These are phyloP conservation scores for Tylopilus sp. DNA, from an alignment of 1,284 basidiomycete species.

Conservation along the genomic window DNA sequence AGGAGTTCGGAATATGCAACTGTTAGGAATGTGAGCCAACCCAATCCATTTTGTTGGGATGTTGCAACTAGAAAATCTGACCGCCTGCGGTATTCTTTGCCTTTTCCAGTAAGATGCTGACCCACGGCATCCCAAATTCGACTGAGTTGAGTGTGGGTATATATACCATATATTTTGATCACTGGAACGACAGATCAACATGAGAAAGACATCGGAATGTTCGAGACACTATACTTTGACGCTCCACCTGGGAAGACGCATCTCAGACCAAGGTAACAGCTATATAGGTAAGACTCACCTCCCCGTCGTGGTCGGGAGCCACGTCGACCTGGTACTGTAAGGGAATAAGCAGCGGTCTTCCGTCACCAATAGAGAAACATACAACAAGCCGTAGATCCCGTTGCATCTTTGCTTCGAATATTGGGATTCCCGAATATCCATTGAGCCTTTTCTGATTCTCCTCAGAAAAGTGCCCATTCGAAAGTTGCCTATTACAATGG, in stretches of 20 bases:
- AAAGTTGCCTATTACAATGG: conserved; percentile 51
- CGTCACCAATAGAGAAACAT: conserved; percentile 20
- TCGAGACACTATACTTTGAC: conserved; percentile 46
- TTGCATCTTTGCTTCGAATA: conserved; percentile 71
- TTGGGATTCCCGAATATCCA: conserved; percentile 48
- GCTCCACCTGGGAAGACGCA: conserved; percentile 42
- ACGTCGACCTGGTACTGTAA: conserved; percentile 65
- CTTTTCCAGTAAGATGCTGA: conserved; percentile 49
- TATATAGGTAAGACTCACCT: conserved; percentile 38
- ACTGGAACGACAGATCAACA: conserved; percentile 35
- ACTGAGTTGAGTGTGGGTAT: conserved; percentile 59
- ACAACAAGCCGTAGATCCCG: conserved; percentile 61
- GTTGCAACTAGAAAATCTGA: conserved; percentile 17
- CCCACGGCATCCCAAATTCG: conserved; percentile 60
- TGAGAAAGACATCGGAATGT: not conserved
- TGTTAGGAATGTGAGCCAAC: too few species aligned
- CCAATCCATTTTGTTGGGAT: too few species aligned
- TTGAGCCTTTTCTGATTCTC: conserved; percentile 68
- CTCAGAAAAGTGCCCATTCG: conserved; percentile 63
- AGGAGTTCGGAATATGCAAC: conserved; percentile 46
- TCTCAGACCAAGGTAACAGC: not conserved
- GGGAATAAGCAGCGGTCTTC: not conserved
- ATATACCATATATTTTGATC: conserved; percentile 62
- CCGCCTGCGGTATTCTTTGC: conserved; percentile 54
- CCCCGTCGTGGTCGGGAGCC: conserved; percentile 48